These are phyloP conservation scores for Rosa persica DNA, from an alignment of 306 rosid genomes.

Conservation along the genomic window DNA sequence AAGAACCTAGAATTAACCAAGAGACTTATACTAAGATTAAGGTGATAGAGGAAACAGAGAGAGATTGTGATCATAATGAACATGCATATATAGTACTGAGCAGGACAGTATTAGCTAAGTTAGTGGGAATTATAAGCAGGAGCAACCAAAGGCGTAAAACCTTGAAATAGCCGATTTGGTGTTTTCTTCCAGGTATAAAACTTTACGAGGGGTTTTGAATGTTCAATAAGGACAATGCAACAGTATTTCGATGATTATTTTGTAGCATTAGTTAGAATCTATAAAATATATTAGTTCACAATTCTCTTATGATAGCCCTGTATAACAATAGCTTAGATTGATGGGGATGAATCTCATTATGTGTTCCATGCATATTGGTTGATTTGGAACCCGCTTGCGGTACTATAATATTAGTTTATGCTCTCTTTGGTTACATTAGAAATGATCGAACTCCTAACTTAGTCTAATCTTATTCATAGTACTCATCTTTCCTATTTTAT, in stretches of 20 bases:
- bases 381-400: background rate
- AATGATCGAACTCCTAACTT: background rate
- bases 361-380: background rate
- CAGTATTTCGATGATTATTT: background rate
- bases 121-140: background rate
- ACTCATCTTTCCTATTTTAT: background rate
- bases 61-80: background rate
- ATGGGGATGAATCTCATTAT: background rate
- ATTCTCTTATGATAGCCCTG: background rate
- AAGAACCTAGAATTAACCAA: background rate
- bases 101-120: background rate
- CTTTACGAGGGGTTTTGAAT: background rate
- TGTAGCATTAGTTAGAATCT: background rate
- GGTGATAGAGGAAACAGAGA: constrained; percentile 2
- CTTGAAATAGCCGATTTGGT: background rate
- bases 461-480: background rate
- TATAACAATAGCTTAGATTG: background rate
- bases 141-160: background rate
- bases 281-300: background rate
- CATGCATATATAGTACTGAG: background rate
- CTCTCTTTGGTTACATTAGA: background rate
- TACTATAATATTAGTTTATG: background rate
- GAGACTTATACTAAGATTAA: background rate
- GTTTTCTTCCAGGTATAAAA: background rate
- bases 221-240: background rate